These are phyloP conservation scores for Malus asiatica DNA, from an alignment of 306 rosid species.

Conservation along the genomic window DNA sequence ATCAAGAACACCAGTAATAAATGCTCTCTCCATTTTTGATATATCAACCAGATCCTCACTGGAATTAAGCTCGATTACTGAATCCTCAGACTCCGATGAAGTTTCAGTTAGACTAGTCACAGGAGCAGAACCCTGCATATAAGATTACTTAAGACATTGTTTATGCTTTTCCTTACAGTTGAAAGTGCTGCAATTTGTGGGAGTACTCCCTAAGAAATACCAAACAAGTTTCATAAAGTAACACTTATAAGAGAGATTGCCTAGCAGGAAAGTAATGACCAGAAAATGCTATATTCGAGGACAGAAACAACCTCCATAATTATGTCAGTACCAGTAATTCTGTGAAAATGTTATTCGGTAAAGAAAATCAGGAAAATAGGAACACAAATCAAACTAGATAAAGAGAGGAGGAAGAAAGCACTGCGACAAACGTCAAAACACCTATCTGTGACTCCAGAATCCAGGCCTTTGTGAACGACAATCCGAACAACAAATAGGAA, in stretches of 20 bases:
- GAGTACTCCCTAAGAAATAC: background rate
- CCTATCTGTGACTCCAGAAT: background rate
- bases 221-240: background rate
- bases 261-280: background rate
- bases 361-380: background rate
- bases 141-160: constrained; percentile 11
- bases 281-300: background rate
- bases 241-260: background rate
- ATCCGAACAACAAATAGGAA: background rate
- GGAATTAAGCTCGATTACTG: constrained; percentile 45
- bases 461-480: background rate
- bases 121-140: constrained; percentile 73
- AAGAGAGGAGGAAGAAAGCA: background rate
- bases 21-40: constrained; percentile 50
- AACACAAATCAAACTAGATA: background rate
- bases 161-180: background rate
- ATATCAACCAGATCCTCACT: constrained; percentile 23
- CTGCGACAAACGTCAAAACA: background rate
- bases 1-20: constrained; percentile 88
- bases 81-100: constrained; percentile 71
- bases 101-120: constrained; percentile 69
- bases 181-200: background rate
- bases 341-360: background rate
- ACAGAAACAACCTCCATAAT: background rate
- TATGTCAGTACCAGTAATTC: background rate